Conservation (phyloP, 2,329 filamentous ascomycete genomes). For the Lecanosticta acicola region DNA sequence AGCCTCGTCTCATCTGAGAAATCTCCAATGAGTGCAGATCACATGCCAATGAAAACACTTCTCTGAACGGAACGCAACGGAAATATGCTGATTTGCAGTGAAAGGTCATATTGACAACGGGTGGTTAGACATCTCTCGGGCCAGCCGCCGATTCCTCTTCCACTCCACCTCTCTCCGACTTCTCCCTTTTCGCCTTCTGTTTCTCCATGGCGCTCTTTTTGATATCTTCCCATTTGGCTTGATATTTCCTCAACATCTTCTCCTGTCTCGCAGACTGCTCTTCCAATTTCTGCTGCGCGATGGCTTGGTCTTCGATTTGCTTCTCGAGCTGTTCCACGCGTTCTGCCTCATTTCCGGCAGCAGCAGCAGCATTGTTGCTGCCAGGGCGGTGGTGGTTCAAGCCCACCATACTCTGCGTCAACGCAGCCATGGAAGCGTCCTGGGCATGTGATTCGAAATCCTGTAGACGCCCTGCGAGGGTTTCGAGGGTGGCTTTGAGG, state of each 20-base stretch:
- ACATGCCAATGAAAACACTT: too few relatives aligned
- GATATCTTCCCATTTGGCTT: conserved; percentile 63
- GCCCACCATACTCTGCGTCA: conserved; percentile 70
- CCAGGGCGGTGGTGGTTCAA: conserved; percentile 32
- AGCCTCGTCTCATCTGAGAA: too few relatives aligned
- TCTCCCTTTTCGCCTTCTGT: conserved; percentile 18
- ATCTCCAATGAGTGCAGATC: too few relatives aligned
- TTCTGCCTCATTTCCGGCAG: conserved; percentile 49
- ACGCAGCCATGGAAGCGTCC: conserved; percentile 63
- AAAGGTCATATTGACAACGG: too few relatives aligned
- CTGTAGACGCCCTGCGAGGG: conserved; percentile 78
- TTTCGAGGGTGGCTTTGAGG: conserved; percentile 78
- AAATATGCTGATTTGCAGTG: too few relatives aligned
- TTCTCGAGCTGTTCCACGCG: conserved; percentile 51
- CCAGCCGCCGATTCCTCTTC: too few relatives aligned
- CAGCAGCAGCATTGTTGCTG: conserved; percentile 42
- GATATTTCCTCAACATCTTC: conserved; percentile 59
- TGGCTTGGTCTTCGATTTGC: conserved; percentile 51
- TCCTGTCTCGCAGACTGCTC: conserved; percentile 58
- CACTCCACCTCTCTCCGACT: conserved; percentile 8
- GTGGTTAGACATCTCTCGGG: too few relatives aligned
- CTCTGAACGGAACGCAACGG: too few relatives aligned
- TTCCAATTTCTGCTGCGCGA: conserved; percentile 58
- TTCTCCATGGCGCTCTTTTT: conserved; percentile 54
- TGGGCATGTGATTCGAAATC: conserved; percentile 91